Evolutionary conservation across 2,329 filamentous ascomycete genomes (phyloP), one percentile per base, ranked within the genome.

Genomic region (Hypoxylon sp.): DNA sequence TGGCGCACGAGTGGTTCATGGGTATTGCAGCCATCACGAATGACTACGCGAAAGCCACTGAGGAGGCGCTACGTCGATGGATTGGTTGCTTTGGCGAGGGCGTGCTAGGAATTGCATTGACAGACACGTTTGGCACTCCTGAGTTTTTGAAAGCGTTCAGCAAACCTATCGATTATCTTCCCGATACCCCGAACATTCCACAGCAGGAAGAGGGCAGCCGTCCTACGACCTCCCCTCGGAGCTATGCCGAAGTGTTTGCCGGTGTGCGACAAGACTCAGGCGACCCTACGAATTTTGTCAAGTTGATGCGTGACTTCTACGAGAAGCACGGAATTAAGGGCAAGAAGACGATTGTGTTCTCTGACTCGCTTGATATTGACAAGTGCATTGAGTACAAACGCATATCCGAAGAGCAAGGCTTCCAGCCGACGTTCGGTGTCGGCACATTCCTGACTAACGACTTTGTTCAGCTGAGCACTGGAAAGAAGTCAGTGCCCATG

Each of bases 1-100:
- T 85, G 2, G 94, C 94, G 0, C 94, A 99, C 67, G 94, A 99
- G 74, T 99, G 94, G 94, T 97, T 97, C 77, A 99, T 99, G 94
- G 92, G 91, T 30, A 93, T 96, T 57, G 94, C 94, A 1, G 92
- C 94, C 27, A 91, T 97, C 62, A 90, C 88, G 3, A 81, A 90
- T 57, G 83, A 97, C 72, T 99, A 99, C 68, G 81, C 84, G 62
- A 79, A 82, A 55, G 92, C 94, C 2, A 96, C 92, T 26, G 91
- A 96, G 69, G 81, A 87, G 58, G 92, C 91, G 0, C 75, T 99
- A 61, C 80, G 84, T 50, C 91, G 95, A 69, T 99, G 94, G 94
- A 83, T 96, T 23, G 86, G 87, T 42, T 96, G 90, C 55, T 99
- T 97, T 68, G 94, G 94, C 3, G 85, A 88, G 66, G 90, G 80